Base-by-base conservation (phyloP, 768 basidiomycete genomes). In the Hydnomerulius pinastri region DNA sequence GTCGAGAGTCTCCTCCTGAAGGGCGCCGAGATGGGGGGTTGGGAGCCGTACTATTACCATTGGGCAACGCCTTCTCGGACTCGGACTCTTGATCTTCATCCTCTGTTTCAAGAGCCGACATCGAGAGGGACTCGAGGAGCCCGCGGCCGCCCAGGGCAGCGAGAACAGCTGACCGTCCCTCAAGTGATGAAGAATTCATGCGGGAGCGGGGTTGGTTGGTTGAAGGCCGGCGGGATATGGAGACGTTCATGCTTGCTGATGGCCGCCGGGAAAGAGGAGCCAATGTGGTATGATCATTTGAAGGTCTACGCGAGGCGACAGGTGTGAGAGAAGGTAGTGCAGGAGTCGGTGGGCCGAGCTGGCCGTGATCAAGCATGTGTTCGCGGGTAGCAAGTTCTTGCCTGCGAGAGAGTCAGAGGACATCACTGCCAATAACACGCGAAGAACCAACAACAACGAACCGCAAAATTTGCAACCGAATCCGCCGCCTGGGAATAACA, bases 381-480 rank as follows among this genome's bases (percentile, higher is more conserved):
- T 94, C 92, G n/a, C 89, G 77, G 0, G 90, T 81, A 1, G 94
- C 94, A 12, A 98, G 77, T 59, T 92, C 91, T 51, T 86, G 85
- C 60, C 92, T 87, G 46, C 53, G 24, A 24, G 46, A 39, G 29
- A 21, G 43, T 39, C 11, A 39, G 10, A 39, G 29, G 27, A 18
- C 20, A 36, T 24, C 39, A 51, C 20, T 39, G 39, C 29, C 32
- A 10, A 41, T 20, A 36, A 6, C 10, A 24, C 42, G 28, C 29
- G 17, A 5, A 37, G 37, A 50, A 25, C 17, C 12, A 13, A 41
- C 20, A 5, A 10, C 38, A 29, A 54, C 78, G 43, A 51, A 86
- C 88, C 91, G 77, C 75, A 94, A 96, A 85, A 88, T 91, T 70
- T 90, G 93, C 70, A 94, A 97, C 62, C 94, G 77, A 62, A 97